phyloP scores from a whole-genome alignment of 164 flowering plant species.

The Annona cherimola region DNA sequence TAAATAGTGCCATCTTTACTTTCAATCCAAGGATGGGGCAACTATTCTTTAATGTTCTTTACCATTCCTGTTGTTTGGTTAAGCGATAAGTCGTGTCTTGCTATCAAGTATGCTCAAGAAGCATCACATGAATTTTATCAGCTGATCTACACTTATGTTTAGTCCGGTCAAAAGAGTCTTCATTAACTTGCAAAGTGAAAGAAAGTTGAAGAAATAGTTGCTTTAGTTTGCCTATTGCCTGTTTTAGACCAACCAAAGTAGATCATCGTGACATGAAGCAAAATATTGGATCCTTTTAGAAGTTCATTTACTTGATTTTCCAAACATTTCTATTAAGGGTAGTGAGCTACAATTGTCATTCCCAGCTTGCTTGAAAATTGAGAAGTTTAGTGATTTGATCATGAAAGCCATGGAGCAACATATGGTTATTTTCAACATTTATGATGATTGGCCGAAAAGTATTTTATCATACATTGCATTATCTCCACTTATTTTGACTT shows the following conservation, averaged over 20 bases:
- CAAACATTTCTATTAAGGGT: constrained; percentile 98
- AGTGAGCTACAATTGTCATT: constrained; percentile 98
- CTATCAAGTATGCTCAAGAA: neutral
- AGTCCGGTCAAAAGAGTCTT: constrained; percentile 99
- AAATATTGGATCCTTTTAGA: constrained; percentile 99
- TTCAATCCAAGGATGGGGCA: constrained; percentile 99
- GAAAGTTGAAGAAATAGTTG: constrained; percentile 99
- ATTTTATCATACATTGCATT: constrained; percentile 97
- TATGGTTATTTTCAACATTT: constrained; percentile 96
- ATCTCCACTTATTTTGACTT: constrained; percentile 87
- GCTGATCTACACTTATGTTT: constrained; percentile 99
- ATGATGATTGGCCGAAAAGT: constrained; percentile 99
- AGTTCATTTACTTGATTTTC: constrained; percentile 97
- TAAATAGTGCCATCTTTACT: constrained; percentile 98
- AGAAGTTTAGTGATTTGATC: constrained; percentile 96
- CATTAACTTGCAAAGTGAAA: constrained; percentile 99
- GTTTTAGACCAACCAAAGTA: constrained; percentile 99
- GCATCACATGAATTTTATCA: constrained; percentile 20
- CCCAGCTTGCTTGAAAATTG: constrained; percentile 99
- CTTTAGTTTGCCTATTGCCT: constrained; percentile 93
- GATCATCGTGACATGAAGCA: constrained; percentile 96
- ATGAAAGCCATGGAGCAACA: constrained; percentile 98
- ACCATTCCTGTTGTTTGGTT: neutral
- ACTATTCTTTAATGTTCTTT: constrained; percentile 54
- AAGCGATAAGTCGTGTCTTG: neutral